Conservation (phyloP, 768 basidiomycete species). For the Tulasnella sp. region DNA sequence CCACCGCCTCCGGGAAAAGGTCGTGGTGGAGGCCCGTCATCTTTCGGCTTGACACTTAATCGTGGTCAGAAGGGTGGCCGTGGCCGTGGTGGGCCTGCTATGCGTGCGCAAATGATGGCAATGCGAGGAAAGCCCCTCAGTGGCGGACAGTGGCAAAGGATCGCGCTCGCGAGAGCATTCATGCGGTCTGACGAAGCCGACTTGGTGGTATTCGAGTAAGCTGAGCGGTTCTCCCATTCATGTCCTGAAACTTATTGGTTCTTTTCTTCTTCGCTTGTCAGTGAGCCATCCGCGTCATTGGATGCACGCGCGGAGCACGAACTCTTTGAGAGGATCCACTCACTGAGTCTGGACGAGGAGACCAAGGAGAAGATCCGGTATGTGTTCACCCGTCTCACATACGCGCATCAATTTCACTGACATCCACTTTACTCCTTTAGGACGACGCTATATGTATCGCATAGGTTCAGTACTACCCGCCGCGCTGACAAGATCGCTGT, state of each 20-base stretch:
- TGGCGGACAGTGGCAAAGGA: conserved; percentile 62
- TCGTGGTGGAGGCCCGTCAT: too few relatives aligned
- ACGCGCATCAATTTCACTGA: conserved; percentile 20
- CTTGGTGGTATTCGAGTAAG: conserved; percentile 76
- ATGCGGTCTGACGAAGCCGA: conserved; percentile 68
- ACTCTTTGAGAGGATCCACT: conserved; percentile 47
- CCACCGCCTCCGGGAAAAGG: background rate
- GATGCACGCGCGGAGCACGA: conserved; percentile 52
- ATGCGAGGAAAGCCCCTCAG: too few relatives aligned
- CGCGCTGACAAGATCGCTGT: conserved; percentile 54
- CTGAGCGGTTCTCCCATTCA: conserved; percentile 22
- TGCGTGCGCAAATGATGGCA: background rate
- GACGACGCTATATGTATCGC: conserved; percentile 75
- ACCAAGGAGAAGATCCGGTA: conserved; percentile 32
- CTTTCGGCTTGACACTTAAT: background rate
- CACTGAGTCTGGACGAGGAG: conserved; percentile 15
- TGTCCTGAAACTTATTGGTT: background rate
- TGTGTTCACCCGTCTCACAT: conserved; percentile 3
- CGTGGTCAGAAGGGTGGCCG: background rate
- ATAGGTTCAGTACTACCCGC: conserved; percentile 68
- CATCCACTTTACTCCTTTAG: conserved; percentile 29
- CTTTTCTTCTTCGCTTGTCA: conserved; percentile 12
- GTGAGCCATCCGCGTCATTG: conserved; percentile 26
- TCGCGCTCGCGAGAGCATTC: conserved; percentile 79
- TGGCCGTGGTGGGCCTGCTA: background rate